Base-by-base conservation (phyloP, 257 asterid genomes). In the Cordia subcordata region DNA sequence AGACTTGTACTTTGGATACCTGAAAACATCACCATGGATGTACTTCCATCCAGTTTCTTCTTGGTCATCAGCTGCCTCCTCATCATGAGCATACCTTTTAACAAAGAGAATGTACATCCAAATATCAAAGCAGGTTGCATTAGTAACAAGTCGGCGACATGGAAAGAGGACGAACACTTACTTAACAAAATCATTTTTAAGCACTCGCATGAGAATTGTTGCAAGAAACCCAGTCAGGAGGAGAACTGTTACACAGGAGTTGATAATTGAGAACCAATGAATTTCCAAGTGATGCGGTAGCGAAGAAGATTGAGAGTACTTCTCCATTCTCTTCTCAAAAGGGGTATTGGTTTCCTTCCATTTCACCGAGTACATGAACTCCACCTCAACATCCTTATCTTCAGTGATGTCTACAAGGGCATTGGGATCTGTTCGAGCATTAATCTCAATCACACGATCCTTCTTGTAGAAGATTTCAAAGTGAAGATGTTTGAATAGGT, bases 1-100 rank as follows among this genome's bases (percentile, higher is more conserved):
- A 12, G 88, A 79, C 65, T 76, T 82, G 71, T 67, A 64, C 58
- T 71, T 72, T 0, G 85, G 88, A 38, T 53, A 82, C 77, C 88
- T 74, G 67, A 82, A 82, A 21, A 79, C 85, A 69, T 82, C 85
- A 55, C 88, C 85, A 49, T 82, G 85, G n/a, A 81, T 81, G 61
- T 78, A 81, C 42, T 81, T 81, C 82, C 88, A 81, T 11, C 88
- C 88, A 40, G 73, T 72, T 68, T 81, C 88, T 68, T 81, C 88
- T 68, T 70, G 88, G 64, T 81, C 88, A 53, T 78, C 88, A 61
- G 70, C 81, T 21, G 80, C 40, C 74, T 82, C 88, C 69, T 79
- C 85, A 15, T 79, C 88, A 61, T 73, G 80, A 44, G 85, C 71
- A 61, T 75, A 82, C 63, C 83, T 81, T 65, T n/a, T 33, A 47